These are phyloP conservation scores for Sindora glabra DNA, from an alignment of 306 rosid genomes.

Conservation along the genomic window DNA sequence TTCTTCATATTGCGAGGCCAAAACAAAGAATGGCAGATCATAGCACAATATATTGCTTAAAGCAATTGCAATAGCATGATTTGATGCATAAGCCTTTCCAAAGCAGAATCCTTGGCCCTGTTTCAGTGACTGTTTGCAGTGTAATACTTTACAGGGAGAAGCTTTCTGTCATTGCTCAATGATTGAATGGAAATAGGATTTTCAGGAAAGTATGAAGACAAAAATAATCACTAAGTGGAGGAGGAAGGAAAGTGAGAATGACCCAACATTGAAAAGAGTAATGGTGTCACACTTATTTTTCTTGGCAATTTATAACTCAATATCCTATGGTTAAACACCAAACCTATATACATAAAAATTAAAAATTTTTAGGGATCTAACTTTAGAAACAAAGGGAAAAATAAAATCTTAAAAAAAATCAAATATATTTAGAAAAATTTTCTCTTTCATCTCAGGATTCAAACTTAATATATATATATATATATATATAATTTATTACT, in stretches of 20 bases:
- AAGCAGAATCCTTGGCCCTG: constrained; percentile 14
- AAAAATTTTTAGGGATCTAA: no score
- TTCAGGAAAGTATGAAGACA: constrained; percentile 10
- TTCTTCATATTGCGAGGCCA: constrained; percentile 38
- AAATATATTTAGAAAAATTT: no score
- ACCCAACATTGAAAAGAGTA: constrained; percentile 3
- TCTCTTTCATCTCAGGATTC: no score
- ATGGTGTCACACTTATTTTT: no score
- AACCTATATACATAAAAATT: no score
- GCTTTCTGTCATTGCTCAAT: constrained; percentile 11
- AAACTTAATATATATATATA: no score
- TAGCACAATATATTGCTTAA: not conserved
- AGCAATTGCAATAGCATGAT: not conserved
- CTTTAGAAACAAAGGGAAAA: no score
- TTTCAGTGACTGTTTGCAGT: not conserved
- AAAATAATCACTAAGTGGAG: constrained; percentile 10
- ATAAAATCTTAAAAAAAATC: no score
- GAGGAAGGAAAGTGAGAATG: constrained; percentile 6
- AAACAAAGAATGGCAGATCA: constrained; percentile 1
- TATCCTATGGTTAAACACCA: no score
- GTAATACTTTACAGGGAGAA: not conserved
- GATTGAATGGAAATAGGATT: constrained; percentile 18
- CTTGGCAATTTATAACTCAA: no score
- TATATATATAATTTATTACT: no score
- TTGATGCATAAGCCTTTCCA: not conserved